Conservation (phyloP, 306 rosid genomes). For the Canavalia ensiformis region DNA sequence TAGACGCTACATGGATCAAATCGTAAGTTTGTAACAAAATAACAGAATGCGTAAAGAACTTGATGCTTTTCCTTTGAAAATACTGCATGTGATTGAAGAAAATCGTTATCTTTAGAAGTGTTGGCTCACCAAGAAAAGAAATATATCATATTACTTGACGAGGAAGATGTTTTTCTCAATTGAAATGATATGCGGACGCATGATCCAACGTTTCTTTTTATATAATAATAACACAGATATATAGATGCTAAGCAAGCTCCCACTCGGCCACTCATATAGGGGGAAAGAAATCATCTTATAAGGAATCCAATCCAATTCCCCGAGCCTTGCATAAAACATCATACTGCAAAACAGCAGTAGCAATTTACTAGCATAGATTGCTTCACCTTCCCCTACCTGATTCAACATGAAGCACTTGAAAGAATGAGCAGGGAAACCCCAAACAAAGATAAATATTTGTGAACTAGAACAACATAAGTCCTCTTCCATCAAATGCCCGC, state of each 20-base stretch:
- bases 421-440: neutral
- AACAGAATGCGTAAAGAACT: conserved; percentile 4
- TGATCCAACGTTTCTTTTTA: conserved; percentile 6
- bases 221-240: neutral
- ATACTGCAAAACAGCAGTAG: neutral
- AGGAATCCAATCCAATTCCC: neutral
- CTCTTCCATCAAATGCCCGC: neutral
- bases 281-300: neutral
- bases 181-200: conserved; percentile 10
- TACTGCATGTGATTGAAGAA: neutral
- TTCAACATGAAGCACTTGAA: neutral
- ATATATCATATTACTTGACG: neutral
- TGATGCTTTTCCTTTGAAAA: neutral
- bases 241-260: neutral
- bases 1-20: neutral
- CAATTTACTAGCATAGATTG: conserved; percentile 2
- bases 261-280: neutral
- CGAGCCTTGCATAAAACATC: neutral
- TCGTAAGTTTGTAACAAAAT: neutral
- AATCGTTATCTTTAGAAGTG: neutral
- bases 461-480: neutral
- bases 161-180: conserved; percentile 2
- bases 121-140: neutral
- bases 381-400: neutral
- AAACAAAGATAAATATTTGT: neutral